Evolutionary conservation across 495 filamentous ascomycete species (phyloP), one percentile per base, ranked within the genome.

Genomic region (Lepraria neglecta): DNA sequence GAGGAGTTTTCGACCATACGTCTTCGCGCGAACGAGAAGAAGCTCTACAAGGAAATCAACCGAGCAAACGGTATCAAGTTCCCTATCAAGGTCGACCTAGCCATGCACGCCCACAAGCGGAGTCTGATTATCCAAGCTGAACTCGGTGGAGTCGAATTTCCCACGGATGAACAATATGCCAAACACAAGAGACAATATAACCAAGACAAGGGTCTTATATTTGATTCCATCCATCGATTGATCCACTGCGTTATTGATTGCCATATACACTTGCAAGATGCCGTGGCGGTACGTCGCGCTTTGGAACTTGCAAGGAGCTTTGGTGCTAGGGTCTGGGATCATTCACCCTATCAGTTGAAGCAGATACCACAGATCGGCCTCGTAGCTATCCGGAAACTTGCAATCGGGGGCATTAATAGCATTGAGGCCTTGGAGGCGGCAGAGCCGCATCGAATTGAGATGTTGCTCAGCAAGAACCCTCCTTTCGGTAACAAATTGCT

Each of bases 181-280:
- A 87, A 84, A 54, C 77, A 84, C 59, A 85, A 78, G 52, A 75
- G 77, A 17, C 80, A 87, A 45, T 82, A 89, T 56, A 71, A 80
- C 19, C 80, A 84, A 55, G 91, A 97, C n/a, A 88, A 85, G 66
- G 73, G 51, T 19, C 66, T 84, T 10, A 80, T 97, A 28, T 90
- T 97, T 65, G 80, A 87, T 27, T 82, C 89, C 56, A 75, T 88
- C 6, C 84, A 86, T 64, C 82, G 91, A 7, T 72, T 97, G 0
- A 81, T 92, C 19, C 84, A 90, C 9, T 96, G 91, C 64, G 80
- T 96, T 10, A 82, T 95, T 52, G 94, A 97, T 70, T 96, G 91
- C 65, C 84, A 90, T 65, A 79, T 87, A 10, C 64, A 77, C 24
- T 79, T 85, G 6, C 74, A 82, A 9, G 91, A 96, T 67, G 84